Evolutionary conservation across 768 basidiomycete species (phyloP).

Genomic region (Clitopilus passeckerianus): DNA sequence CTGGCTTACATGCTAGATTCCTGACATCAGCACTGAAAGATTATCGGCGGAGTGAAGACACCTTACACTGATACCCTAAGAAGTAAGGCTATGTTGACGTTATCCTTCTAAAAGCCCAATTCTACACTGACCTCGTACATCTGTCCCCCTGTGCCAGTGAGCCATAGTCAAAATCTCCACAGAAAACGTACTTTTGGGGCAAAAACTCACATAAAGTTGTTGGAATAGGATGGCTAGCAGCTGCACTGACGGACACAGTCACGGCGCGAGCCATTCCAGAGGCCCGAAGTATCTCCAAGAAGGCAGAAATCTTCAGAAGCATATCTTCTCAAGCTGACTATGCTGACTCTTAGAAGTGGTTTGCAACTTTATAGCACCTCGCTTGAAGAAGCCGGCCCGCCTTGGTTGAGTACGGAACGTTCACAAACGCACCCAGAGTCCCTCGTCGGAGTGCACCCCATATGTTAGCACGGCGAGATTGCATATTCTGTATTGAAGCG

Average conservation of each 20-base stretch:
- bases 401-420: no score
- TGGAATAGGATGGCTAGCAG: slow-evolving; percentile 24
- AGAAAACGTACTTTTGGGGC: not conserved
- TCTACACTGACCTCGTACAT: slow-evolving; percentile 19
- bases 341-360: no score
- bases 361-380: no score
- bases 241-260: slow-evolving; percentile 22
- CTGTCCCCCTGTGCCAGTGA: slow-evolving; percentile 22
- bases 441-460: no score
- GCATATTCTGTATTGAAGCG: no score
- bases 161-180: not conserved
- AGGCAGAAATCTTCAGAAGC: not conserved
- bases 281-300: not conserved
- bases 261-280: slow-evolving; percentile 6
- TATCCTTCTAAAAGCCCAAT: not conserved
- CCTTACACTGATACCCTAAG: slow-evolving; percentile 25
- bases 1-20: not conserved
- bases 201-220: slow-evolving; percentile 21
- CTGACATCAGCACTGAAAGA: no score
- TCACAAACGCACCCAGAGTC: no score
- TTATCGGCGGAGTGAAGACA: not conserved
- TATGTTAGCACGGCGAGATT: no score
- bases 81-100: no score
- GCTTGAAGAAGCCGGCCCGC: no score
- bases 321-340: not conserved